Base-by-base conservation (phyloP, 176 grass and related monocot species). In the Juncus effusus region DNA sequence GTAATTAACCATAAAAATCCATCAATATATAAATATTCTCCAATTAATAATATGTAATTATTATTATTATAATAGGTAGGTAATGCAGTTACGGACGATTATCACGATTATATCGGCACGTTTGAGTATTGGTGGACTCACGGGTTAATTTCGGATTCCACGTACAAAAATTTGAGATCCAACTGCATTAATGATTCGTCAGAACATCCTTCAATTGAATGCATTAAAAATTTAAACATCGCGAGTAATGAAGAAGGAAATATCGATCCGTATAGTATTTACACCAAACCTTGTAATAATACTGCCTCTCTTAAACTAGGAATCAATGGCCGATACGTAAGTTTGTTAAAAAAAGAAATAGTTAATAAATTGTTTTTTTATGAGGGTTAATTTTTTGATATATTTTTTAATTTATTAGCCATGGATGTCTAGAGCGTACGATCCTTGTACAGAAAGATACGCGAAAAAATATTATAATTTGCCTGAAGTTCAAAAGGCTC, bases 111-210 rank as follows among this genome's bases (percentile, higher is more conserved):
- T 62, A 77, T 99, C 13, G 94, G 94, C 36, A 99, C 94, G 4
- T 99, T 93, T 37, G 94, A 99, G 83, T 99, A 86, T 59, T 99
- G 94, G 94, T 99, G 94, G 88, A 87, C 80, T 5, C 94, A 99
- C 64, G 94, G 85, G 36, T 73, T 99, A 9, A 99, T 99, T 60
- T 99, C 94, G 55, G 94, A 99, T 44, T 55, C 68, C 40, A 93
- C 85, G 5, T 99, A 93, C 35, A 88, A 84, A 80, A 91, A 86
- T 66, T 57, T 99, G 78, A 99, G 84, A 79, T 36, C 52, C 6
- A 99, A 79, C 16, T 97, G 88, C 51, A 7, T 71, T 15, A 60
- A 69, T 76, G 81, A 86, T 15, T 89, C 88, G 5, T 86, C 94
- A 13, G 72, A 78, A 51, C 85, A 93, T 69, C 94, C 94, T 84